phyloP scores from a whole-genome alignment of 306 rosid species.

The Prosopis cineraria region DNA sequence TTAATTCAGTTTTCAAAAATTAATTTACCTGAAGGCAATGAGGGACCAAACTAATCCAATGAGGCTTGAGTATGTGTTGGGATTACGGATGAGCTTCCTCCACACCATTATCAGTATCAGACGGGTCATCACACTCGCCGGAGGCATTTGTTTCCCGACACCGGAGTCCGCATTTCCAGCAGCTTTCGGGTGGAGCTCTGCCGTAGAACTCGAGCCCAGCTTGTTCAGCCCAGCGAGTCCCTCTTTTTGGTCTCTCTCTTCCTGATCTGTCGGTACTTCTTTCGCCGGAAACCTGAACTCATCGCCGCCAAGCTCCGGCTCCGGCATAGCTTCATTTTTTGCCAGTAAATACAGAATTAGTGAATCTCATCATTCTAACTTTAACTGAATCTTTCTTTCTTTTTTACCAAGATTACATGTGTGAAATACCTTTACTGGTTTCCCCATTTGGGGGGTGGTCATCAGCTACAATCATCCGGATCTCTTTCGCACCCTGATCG shows the following conservation, averaged over 20 bases:
- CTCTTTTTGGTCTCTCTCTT: constrained; percentile 49
- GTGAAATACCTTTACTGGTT: constrained; percentile 57
- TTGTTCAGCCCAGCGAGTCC: constrained; percentile 66
- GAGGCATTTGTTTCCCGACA: constrained; percentile 80
- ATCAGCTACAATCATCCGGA: constrained; percentile 83
- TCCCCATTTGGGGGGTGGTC: constrained; percentile 82
- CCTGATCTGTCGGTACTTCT: constrained; percentile 42
- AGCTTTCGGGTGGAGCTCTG: constrained; percentile 73
- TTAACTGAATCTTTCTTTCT: not conserved
- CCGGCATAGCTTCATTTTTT: constrained; percentile 44
- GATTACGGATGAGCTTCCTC: constrained; percentile 96
- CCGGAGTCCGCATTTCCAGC: constrained; percentile 36
- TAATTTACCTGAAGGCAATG: constrained; percentile 68
- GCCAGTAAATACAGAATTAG: not conserved
- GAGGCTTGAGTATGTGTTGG: constrained; percentile 96
- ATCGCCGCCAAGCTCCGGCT: constrained; percentile 54
- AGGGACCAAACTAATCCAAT: constrained; percentile 94
- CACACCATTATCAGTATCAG: constrained; percentile 96
- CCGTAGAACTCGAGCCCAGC: constrained; percentile 71
- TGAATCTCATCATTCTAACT: constrained; percentile 1
- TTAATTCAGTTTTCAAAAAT: not conserved
- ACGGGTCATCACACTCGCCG: constrained; percentile 98
- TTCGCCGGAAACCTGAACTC: constrained; percentile 57
- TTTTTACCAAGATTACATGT: not conserved
- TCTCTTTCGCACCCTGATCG: constrained; percentile 93